These are phyloP conservation scores for Torrubiellomyces zombiae DNA, from an alignment of 2,329 filamentous ascomycete species.

Conservation along the genomic window DNA sequence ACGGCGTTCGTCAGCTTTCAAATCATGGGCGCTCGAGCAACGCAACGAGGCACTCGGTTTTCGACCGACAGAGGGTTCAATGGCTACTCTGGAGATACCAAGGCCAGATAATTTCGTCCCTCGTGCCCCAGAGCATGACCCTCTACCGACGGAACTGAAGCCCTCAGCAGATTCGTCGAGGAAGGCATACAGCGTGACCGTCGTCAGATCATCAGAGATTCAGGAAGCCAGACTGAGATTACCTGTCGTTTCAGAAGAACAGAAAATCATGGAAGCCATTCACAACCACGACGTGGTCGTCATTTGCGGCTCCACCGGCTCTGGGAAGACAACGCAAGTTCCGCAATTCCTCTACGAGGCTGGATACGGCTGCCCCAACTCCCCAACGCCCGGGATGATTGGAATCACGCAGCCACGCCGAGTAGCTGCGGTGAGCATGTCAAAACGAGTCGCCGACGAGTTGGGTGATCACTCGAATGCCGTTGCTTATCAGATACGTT, in stretches of 20 bases:
- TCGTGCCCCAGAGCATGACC: constrained; percentile 52
- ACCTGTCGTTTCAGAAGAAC: constrained; percentile 86
- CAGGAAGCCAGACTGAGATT: constrained; percentile 64
- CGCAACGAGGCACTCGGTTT: constrained; percentile 70
- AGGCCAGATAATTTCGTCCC: constrained; percentile 47
- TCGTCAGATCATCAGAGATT: constrained; percentile 54
- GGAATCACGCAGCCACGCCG: constrained; percentile 87
- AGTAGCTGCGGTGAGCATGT: constrained; percentile 94
- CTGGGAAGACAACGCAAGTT: constrained; percentile 93
- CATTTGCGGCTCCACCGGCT: constrained; percentile 87
- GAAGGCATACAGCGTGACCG: constrained; percentile 60
- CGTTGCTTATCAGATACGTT: constrained; percentile 89
- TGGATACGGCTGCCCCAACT: constrained; percentile 65
- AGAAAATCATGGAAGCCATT: constrained; percentile 95
- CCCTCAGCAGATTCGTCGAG: constrained; percentile 42
- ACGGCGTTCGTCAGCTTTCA: constrained; percentile 53
- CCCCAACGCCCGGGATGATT: constrained; percentile 79
- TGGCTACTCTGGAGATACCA: constrained; percentile 32
- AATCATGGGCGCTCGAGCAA: constrained; percentile 78
- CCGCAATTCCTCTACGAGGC: constrained; percentile 93
- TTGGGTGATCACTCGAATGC: constrained; percentile 58
- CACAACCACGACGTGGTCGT: constrained; percentile 82
- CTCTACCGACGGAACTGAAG: constrained; percentile 48
- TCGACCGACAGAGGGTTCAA: constrained; percentile 25
- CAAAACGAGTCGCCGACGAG: constrained; percentile 77